Evolutionary conservation across 768 basidiomycete species (phyloP).

Genomic region (Pholiota molesta): DNA sequence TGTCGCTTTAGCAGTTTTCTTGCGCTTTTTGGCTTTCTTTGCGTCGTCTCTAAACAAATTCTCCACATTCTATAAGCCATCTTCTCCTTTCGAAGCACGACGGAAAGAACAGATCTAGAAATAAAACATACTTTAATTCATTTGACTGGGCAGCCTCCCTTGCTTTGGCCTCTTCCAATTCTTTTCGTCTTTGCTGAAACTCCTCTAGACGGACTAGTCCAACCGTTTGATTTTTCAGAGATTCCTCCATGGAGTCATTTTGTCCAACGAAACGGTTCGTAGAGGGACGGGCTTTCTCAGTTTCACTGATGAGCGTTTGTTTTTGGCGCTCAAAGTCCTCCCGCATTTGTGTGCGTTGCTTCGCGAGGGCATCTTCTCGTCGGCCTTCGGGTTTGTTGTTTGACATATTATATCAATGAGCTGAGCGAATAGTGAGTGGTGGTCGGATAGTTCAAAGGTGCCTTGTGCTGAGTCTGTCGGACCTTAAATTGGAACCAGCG

Average conservation of each 20-base stretch:
- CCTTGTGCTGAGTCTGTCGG: conserved; percentile 24
- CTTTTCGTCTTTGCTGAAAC: conserved; percentile 87
- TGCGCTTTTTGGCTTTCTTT: conserved; percentile 89
- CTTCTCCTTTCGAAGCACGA: conserved; percentile 30
- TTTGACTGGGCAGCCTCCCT: conserved; percentile 84
- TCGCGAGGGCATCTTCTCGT: conserved; percentile 82
- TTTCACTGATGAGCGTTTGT: conserved; percentile 81
- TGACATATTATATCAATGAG: conserved; percentile 55
- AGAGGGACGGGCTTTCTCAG: conserved; percentile 90
- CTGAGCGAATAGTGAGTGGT: conserved; percentile 14
- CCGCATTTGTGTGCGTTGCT: conserved; percentile 78
- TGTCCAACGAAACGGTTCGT: conserved; percentile 90
- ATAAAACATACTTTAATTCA: conserved; percentile 79
- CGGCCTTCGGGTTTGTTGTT: conserved; percentile 80
- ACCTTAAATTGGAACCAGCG: conserved; percentile 25
- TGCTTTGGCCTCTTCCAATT: conserved; percentile 89
- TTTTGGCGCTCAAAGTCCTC: conserved; percentile 86
- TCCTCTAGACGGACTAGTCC: conserved; percentile 92
- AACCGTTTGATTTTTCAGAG: conserved; percentile 87
- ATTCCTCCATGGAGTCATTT: conserved; percentile 93
- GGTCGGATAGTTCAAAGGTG: neutral
- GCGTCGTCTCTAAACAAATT: conserved; percentile 84
- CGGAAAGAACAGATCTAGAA: conserved; percentile 22
- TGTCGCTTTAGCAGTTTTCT: conserved; percentile 86
- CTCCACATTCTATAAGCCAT: conserved; percentile 80